A percentile compares a stretch with the other conserved stretches of the same genome.
Conservation (phyloP, 805 yeast genomes). For the Yarrowia phangngaensis region DNA sequence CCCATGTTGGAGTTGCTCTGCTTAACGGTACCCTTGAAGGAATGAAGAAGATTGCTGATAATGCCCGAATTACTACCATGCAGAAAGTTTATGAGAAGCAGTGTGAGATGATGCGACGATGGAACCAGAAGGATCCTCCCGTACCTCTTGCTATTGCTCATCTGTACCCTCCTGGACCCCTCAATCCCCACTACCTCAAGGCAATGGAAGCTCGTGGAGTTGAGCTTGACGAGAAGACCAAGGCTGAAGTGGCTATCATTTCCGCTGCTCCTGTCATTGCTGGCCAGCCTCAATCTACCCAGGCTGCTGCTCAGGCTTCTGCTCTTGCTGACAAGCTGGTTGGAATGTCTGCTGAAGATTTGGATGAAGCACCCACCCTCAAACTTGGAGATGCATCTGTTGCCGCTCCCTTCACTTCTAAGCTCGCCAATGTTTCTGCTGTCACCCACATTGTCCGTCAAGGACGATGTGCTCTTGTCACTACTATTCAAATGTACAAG, state of each 20-base stretch:
- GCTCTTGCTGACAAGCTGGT: constrained; percentile 63
- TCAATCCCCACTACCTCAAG: constrained; percentile 79
- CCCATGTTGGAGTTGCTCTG: constrained; percentile 96
- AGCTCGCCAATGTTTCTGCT: constrained; percentile 84
- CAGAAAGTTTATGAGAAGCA: constrained; percentile 78
- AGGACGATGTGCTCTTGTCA: constrained; percentile 96
- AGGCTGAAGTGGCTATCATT: constrained; percentile 43
- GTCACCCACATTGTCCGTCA: constrained; percentile 93
- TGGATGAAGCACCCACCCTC: constrained; percentile 80
- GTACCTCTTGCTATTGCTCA: constrained; percentile 89
- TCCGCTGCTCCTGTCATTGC: constrained; percentile 41
- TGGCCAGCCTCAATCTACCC: constrained; percentile 37
- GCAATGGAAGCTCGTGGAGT: constrained; percentile 85
- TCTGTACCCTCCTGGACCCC: constrained; percentile 91
- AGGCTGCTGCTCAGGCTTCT: constrained; percentile 40
- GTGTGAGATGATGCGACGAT: constrained; percentile 66
- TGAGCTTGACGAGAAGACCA: constrained; percentile 56
- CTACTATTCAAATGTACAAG: constrained; percentile 98
- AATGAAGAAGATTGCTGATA: constrained; percentile 81
- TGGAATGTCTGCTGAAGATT: constrained; percentile 51
- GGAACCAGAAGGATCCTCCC: constrained; percentile 65
- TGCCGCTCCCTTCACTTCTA: constrained; percentile 98
- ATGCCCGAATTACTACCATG: constrained; percentile 60
- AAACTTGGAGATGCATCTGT: constrained; percentile 98
- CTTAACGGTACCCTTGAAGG: constrained; percentile 95